Evolutionary conservation across 2,329 filamentous ascomycete genomes (phyloP).

Genomic region (Elsinoe australis): DNA sequence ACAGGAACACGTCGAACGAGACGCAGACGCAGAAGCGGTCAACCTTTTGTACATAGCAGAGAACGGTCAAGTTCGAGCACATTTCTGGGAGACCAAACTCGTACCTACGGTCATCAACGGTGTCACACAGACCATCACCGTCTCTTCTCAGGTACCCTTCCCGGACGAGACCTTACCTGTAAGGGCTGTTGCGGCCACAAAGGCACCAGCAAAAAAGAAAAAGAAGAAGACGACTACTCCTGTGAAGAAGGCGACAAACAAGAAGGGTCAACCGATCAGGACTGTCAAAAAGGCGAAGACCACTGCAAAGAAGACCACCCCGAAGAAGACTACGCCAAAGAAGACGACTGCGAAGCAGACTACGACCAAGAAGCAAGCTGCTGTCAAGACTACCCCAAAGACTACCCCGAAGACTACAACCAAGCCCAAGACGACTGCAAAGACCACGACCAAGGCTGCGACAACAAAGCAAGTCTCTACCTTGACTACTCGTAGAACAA

Average conservation of each 20-base stretch:
- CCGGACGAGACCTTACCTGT: slow-evolving; percentile 1
- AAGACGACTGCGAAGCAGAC: slow-evolving; percentile 25
- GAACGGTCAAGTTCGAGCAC: slow-evolving; percentile 14
- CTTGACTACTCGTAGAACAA: slow-evolving; percentile 7
- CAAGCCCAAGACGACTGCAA: slow-evolving; percentile 9
- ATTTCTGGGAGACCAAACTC: slow-evolving; percentile 13
- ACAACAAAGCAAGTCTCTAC: neutral
- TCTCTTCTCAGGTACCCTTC: slow-evolving; percentile 8
- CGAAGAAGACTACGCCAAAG: slow-evolving; percentile 29
- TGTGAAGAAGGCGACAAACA: slow-evolving; percentile 30
- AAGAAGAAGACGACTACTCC: slow-evolving; percentile 30
- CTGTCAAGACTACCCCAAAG: neutral
- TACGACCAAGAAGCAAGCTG: slow-evolving; percentile 9
- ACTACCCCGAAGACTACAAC: slow-evolving; percentile 15
- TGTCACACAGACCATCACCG: slow-evolving; percentile 8
- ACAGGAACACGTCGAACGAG: slow-evolving; percentile 6
- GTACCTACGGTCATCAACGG: slow-evolving; percentile 15
- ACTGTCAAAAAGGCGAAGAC: slow-evolving; percentile 32
- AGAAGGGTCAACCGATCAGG: no score
- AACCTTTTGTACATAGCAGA: slow-evolving; percentile 7
- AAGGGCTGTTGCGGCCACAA: slow-evolving; percentile 17
- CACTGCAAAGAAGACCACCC: slow-evolving; percentile 30
- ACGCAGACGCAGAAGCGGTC: slow-evolving; percentile 4
- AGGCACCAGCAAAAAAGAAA: slow-evolving; percentile 23
- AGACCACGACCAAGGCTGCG: slow-evolving; percentile 18